Base-by-base conservation (phyloP, 108 stramenopile genomes). In the Tribonema minus region DNA sequence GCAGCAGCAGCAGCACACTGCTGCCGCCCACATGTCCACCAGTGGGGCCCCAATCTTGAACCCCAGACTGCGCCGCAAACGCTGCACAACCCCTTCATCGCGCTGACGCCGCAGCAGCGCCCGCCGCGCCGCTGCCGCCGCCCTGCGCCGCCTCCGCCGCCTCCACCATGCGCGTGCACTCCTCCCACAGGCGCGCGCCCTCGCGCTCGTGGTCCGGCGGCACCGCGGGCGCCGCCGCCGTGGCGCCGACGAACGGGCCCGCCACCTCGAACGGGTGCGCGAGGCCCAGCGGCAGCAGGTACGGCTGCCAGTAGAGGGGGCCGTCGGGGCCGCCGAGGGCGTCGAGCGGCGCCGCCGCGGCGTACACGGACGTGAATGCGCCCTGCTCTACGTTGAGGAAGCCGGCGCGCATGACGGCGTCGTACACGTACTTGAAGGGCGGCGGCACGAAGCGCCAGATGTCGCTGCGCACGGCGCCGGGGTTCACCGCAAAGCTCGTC, bases 401-500 rank as follows among this genome's bases (percentile, higher is more conserved):
- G 0, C 83, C 26, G 23, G 62, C 5, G 2, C 72, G n/a, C 74
- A 84, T 82, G 34, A 79, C 34, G n/a, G 58, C 7, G 40, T 68
- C 58, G 25, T 31, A 40, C 27, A 70, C 29, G 25, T 40, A 32
- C 62, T 28, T 63, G n/a, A 79, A 23, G 1, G 6, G 2, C 15
- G 33, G 37, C 6, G 82, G 84, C 3, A 83, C 3, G 34, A 37
- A 30, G 30, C 84, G 82, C 84, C 84, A 85, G n/a, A 85, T 85
- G 39, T 85, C 84, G 71, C 84, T 85, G 12, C 75, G 77, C 29
- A 85, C 84, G n/a, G 84, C 84, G 32, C 84, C 84, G 3, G 84
- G 84, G 78, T 85, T 85, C 2, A 82, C 84, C 12, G 78, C 27
- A 36, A 85, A 70, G 33, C 67, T 68, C n/a, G 77, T 79, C 2